These are phyloP conservation scores for Backusella mclennaniae DNA, from an alignment of 192 early-diverging fungal species.

Conservation along the genomic window DNA sequence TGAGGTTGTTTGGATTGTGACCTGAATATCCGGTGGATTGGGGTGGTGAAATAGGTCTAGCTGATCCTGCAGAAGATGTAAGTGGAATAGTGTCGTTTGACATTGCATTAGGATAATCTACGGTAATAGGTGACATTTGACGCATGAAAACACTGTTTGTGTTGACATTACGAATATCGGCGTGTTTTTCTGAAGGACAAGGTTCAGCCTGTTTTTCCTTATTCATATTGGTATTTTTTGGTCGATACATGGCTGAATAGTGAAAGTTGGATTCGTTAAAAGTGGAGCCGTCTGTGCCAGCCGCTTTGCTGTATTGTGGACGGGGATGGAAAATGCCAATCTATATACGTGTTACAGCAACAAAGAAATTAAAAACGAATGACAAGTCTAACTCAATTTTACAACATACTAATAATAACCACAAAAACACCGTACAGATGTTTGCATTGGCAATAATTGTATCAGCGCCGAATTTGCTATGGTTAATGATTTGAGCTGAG, in stretches of 20 bases:
- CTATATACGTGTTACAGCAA: not conserved
- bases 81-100: constrained; percentile 17
- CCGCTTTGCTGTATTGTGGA: not conserved
- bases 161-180: not conserved
- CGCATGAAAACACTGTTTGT: constrained; percentile 12
- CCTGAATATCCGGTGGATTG: not conserved
- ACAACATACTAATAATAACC: constrained; percentile 18
- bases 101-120: constrained; percentile 13
- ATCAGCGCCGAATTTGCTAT: constrained; percentile 25
- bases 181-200: not conserved
- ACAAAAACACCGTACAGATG: constrained; percentile 19
- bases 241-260: not conserved
- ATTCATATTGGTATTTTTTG: not conserved
- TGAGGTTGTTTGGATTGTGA: not conserved
- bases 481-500: not conserved
- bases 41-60: constrained; percentile 1
- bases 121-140: constrained; percentile 13
- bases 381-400: not conserved
- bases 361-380: not conserved
- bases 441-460: constrained; percentile 20
- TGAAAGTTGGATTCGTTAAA: constrained; percentile 6
- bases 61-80: constrained; percentile 4
- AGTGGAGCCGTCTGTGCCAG: not conserved
- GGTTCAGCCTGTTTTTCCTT: not conserved
- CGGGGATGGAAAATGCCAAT: constrained; percentile 19